A percentile compares a stretch with the other conserved stretches of the same genome.
Conservation (phyloP, 768 basidiomycete genomes). For the Panaeolus papilionaceus region DNA sequence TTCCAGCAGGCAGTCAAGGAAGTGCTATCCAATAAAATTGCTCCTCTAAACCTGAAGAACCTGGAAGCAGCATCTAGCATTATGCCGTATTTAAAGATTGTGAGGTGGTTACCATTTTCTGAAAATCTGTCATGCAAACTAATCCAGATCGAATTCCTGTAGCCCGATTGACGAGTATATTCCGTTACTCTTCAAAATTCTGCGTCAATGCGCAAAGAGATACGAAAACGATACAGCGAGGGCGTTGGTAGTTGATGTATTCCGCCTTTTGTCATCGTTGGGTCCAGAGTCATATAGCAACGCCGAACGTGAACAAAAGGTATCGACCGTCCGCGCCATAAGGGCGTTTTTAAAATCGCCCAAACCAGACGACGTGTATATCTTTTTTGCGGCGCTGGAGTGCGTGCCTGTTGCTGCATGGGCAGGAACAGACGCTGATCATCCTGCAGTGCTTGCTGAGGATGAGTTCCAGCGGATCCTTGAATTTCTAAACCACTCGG, state of each 20-base stretch:
- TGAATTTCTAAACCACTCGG: constrained; percentile 66
- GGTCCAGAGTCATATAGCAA: constrained; percentile 35
- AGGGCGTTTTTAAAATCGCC: constrained; percentile 63
- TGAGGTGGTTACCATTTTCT: constrained; percentile 18
- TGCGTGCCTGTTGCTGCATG: constrained; percentile 64
- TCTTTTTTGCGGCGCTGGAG: constrained; percentile 70
- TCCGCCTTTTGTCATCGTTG: constrained; percentile 39
- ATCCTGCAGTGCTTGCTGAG: constrained; percentile 63
- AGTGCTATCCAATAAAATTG: neutral
- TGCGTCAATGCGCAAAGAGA: constrained; percentile 18
- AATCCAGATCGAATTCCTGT: neutral
- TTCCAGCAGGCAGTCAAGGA: neutral
- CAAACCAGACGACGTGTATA: constrained; percentile 65
- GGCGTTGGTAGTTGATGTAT: constrained; percentile 42
- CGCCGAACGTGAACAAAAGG: constrained; percentile 31
- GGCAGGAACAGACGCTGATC: constrained; percentile 65
- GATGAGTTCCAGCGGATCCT: constrained; percentile 79
- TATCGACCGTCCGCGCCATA: constrained; percentile 52
- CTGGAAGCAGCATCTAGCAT: neutral
- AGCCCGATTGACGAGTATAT: constrained; percentile 11
- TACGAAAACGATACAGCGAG: constrained; percentile 15
- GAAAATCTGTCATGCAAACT: constrained; percentile 27
- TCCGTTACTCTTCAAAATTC: constrained; percentile 26
- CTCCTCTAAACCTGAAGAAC: neutral
- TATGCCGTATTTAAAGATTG: constrained; percentile 8